Base-by-base conservation (phyloP, 192 early-diverging fungal species). In the Linnemannia elongata region DNA sequence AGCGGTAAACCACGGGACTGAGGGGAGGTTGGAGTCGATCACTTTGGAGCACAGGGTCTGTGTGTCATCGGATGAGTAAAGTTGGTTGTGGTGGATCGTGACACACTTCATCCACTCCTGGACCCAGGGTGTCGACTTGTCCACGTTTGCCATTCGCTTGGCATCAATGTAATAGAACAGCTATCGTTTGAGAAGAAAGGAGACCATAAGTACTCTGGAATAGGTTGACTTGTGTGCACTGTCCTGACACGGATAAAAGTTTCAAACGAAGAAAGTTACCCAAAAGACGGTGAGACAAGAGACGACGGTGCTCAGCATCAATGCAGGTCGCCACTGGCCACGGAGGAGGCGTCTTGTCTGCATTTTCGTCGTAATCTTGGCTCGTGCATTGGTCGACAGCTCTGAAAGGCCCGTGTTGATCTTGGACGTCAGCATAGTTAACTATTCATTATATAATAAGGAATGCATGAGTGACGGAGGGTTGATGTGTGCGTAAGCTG, bases 321-420 rank as follows among this genome's bases (percentile, higher is more conserved):
- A 55, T 24, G 79, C 85, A 39, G 85, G 85, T 45, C 85, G 85
- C 85, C 85, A 87, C 63, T 87, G 85, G 18, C 85, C 85, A 17
- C 85, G 79, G 35, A 87, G 79, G 3, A 87, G 72, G 6, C 79
- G 85, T 44, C 78, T 87, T 36, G 85, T 79, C 45, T 87, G 85
- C 85, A 81, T 81, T 22, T 72, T 81, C 4, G 85, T 72, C 13
- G 79, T 81, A 54, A 81, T 12, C 30, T 73, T 77, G 72, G 78
- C 71, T 27, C 72, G 38, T 7, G 75, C 79, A 38, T 60, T 74
- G 0, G 63, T 30, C 15, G 85, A 87, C 38, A 87, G 45, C 27
- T 87, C 71, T 4, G 84, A 87, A 24, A 87, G 42, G 10, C 79
- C 79, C 27, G 73, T 60, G 60, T 86, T 79, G 30, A 80, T 36